Percentiles rank a stretch among this genome's conserved stretches.
phyloP scores from a whole-genome alignment of 2,329 filamentous ascomycete species.

The Beauveria bassiana region DNA sequence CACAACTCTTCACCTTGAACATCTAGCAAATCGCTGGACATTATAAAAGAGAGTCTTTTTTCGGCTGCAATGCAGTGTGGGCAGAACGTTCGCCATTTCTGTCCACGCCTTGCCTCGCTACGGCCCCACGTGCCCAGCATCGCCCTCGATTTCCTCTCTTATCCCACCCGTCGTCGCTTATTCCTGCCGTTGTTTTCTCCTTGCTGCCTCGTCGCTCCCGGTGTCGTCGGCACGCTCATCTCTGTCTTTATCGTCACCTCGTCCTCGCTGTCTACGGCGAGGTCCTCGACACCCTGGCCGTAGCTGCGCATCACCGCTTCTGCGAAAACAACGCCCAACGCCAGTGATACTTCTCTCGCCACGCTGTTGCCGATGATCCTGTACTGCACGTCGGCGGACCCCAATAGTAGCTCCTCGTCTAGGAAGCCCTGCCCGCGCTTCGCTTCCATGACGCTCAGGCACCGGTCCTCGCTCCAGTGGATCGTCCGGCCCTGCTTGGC shows the following conservation, averaged over 20 bases:
- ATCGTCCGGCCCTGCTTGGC: conserved; percentile 45
- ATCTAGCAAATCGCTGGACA: background rate
- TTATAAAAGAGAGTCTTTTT: background rate
- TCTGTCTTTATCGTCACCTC: background rate
- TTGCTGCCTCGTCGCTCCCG: background rate
- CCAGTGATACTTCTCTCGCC: conserved; percentile 57
- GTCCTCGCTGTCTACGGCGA: background rate
- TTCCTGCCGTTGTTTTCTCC: background rate
- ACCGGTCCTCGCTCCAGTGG: conserved; percentile 60
- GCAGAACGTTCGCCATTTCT: no score
- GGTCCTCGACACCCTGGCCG: background rate
- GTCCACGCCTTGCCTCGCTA: background rate
- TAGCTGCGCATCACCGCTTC: conserved; percentile 38
- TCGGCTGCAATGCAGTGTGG: no score
- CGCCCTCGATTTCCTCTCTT: background rate
- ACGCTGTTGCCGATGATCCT: conserved; percentile 72
- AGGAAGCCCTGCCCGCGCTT: conserved; percentile 62
- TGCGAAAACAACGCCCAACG: conserved; percentile 55
- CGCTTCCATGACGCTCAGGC: conserved; percentile 58
- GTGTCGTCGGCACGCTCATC: no score
- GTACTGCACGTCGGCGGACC: conserved; percentile 46
- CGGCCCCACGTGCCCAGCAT: background rate
- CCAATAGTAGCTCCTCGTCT: conserved; percentile 64
- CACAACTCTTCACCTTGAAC: background rate
- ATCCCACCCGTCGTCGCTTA: background rate